Base-by-base conservation (phyloP, 2,329 filamentous ascomycete species). In the Fusarium caatingaense region DNA sequence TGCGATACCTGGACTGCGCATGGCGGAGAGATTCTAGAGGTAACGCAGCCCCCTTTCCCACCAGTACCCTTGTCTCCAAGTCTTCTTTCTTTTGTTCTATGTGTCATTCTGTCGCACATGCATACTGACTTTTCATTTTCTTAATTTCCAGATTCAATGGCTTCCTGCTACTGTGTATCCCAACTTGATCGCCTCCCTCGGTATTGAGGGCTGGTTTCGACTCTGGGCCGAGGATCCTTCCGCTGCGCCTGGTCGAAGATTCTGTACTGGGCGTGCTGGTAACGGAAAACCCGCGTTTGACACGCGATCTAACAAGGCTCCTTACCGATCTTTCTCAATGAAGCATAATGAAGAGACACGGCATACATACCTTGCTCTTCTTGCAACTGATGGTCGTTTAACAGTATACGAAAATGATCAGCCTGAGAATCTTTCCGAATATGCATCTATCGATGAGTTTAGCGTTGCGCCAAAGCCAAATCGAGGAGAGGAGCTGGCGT, bases 191-290 rank as follows among this genome's bases (percentile, higher is more conserved):
- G 94, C 91, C 60, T 97, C 92, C 56, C 92, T 98, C 64, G 93
- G 93, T 68, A 92, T 95, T 76, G 95, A 98, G 75, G 93, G 95
- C 76, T 91, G 91, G 79, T 93, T 97, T 83, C 93, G 94, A 78
- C 86, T 98, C 70, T 98, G 95, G 95, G 91, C 92, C 65, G 95
- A 98, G 82, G 93, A 98, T 80, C 90, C 92, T 18, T 92, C 91
- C 2, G 92, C 96, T 50, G 86, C 92, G 2, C 90, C 91, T 1
- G 93, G 94, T 32, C 89, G 92, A 32, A 91, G 94, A 54, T 98
- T 98, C 84, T 93, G 91, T 77, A 86, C 81, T 83, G 79, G 78
- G 18, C 92, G 84, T 18, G 77, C 80, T 42, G 80, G 80, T 34
- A 79, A 77, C 54, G 81, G 84, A 47, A 86, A 83, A 45, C 83